Percentiles rank a stretch among this genome's conserved stretches.
Conservation (phyloP, 2,329 filamentous ascomycete species). For the Zymoseptoria crescenta region DNA sequence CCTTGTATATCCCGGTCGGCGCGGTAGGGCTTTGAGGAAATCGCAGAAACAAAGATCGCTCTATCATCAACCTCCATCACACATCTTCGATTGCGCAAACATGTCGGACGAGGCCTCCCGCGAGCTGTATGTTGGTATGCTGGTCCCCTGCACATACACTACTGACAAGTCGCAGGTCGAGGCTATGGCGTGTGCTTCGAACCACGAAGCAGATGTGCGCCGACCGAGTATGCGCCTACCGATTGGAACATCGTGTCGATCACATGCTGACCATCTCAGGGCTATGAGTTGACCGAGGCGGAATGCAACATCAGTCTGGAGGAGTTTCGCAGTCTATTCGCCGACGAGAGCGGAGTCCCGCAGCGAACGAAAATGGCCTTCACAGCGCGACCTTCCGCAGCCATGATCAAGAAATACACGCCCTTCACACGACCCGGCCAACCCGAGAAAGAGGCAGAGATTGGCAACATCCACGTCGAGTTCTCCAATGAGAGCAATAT, state of each 20-base stretch:
- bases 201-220: conserved; percentile 92
- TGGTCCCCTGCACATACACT: neutral
- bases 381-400: conserved; percentile 72
- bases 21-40: neutral
- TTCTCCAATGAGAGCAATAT: conserved; percentile 75
- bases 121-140: conserved; percentile 16
- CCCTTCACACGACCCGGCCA: conserved; percentile 57
- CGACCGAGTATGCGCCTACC: conserved; percentile 59
- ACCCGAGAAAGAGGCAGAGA: conserved; percentile 50
- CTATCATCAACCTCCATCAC: neutral
- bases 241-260: neutral
- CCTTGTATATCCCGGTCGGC: neutral
- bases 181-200: conserved; percentile 88
- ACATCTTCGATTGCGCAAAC: neutral
- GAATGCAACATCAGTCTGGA: conserved; percentile 81
- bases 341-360: conserved; percentile 62
- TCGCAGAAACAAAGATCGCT: neutral
- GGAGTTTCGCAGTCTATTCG: conserved; percentile 68
- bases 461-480: conserved; percentile 87
- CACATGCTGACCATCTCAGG: conserved; percentile 46
- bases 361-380: conserved; percentile 82
- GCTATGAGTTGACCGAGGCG: conserved; percentile 84
- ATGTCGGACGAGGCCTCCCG: conserved; percentile 24
- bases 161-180: conserved; percentile 34
- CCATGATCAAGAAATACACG: conserved; percentile 80